A percentile compares a stretch with the other conserved stretches of the same genome.
These are phyloP conservation scores for Heliocybe sulcata DNA, from an alignment of 1,284 basidiomycete genomes.

Conservation along the genomic window DNA sequence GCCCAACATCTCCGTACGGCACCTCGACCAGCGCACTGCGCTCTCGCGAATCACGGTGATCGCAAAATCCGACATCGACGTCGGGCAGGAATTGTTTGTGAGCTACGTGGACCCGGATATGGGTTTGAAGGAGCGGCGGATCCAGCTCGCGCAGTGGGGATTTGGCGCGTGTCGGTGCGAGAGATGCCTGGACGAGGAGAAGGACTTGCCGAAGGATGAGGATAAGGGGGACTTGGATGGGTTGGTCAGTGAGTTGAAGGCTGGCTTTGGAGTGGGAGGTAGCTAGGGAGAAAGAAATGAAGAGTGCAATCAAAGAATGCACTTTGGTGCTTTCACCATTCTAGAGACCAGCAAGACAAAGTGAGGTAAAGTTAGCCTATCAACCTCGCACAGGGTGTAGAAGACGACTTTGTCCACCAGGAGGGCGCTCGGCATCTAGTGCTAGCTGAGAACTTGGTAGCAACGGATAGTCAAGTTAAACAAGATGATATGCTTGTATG, in stretches of 20 bases:
- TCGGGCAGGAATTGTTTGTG: conserved; percentile 71
- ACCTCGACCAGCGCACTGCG: conserved; percentile 54
- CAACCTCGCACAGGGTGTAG: no score
- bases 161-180: conserved; percentile 65
- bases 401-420: no score
- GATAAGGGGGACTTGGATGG: conserved; percentile 24
- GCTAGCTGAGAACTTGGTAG: no score
- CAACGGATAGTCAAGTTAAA: no score
- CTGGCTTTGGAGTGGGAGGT: conserved; percentile 35
- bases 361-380: no score
- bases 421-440: no score
- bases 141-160: conserved; percentile 65
- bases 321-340: no score
- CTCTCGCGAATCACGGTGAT: conserved; percentile 66
- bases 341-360: no score
- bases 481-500: no score
- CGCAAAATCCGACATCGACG: conserved; percentile 56
- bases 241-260: conserved; percentile 41
- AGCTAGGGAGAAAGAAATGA: background rate
- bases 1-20: conserved; percentile 73
- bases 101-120: conserved; percentile 72
- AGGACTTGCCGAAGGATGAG: conserved; percentile 30
- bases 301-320: background rate
- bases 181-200: conserved; percentile 47
- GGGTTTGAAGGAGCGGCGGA: conserved; percentile 45